These are phyloP conservation scores for Sugiyamaella castrensis DNA, from an alignment of 1,139 yeast genomes.

Conservation along the genomic window DNA sequence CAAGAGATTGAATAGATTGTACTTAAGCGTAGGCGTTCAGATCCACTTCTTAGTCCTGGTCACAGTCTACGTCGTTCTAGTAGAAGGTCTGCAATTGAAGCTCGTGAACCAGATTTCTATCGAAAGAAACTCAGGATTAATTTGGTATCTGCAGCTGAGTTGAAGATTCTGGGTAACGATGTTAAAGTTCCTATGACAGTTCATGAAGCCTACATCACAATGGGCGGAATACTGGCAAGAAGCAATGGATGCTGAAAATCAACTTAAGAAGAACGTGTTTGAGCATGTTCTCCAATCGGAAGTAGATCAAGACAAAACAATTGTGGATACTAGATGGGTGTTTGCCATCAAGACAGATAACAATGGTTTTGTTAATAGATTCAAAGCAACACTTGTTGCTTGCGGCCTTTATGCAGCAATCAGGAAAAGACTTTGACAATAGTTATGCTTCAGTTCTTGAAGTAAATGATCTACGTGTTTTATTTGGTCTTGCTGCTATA, in stretches of 20 bases:
- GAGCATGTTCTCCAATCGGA: neutral
- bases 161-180: too few relatives aligned
- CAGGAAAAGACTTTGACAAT: constrained; percentile 1
- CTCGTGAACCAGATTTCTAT: too few relatives aligned
- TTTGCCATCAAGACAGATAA: neutral
- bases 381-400: constrained; percentile 4
- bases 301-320: neutral
- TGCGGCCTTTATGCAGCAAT: neutral
- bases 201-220: neutral
- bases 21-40: too few relatives aligned
- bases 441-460: too few relatives aligned
- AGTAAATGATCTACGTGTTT: too few relatives aligned
- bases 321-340: neutral
- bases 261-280: neutral
- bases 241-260: constrained; percentile 1
- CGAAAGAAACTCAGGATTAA: too few relatives aligned
- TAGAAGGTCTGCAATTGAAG: too few relatives aligned
- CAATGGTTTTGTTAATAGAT: neutral
- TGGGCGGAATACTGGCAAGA: neutral
- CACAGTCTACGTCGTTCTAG: too few relatives aligned
- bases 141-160: too few relatives aligned
- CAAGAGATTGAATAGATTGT: too few relatives aligned
- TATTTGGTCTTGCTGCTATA: too few relatives aligned
- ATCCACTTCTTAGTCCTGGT: too few relatives aligned
- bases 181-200: neutral